Conservation (phyloP, 2,329 filamentous ascomycete genomes). For the Dactylellina cionopaga region DNA sequence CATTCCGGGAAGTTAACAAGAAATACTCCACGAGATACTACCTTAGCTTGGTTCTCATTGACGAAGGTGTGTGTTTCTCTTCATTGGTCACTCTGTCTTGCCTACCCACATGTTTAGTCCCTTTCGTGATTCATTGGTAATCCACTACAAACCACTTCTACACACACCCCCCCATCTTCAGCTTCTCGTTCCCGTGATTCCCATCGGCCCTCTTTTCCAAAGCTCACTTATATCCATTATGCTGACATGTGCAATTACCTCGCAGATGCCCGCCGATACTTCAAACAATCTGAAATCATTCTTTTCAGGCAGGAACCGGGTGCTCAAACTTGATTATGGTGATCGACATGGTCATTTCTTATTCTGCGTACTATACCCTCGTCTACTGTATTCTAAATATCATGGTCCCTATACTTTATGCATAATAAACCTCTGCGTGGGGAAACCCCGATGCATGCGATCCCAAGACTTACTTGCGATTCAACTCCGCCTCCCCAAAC, state of each 20-base stretch:
- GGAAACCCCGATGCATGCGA: slow-evolving; percentile 35
- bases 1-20: slow-evolving; percentile 99
- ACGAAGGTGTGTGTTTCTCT: slow-evolving; percentile 73
- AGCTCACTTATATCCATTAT: slow-evolving; percentile 10
- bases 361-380: slow-evolving; percentile 49
- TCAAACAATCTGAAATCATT: slow-evolving; percentile 99
- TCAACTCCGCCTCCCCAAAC: slow-evolving; percentile 27
- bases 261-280: slow-evolving; percentile 91
- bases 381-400: slow-evolving; percentile 48
- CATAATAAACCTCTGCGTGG: slow-evolving; percentile 49
- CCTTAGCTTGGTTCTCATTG: slow-evolving; percentile 91
- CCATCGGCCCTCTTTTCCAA: slow-evolving; percentile 49
- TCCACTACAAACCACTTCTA: neutral
- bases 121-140: slow-evolving; percentile 41
- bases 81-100: neutral
- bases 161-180: slow-evolving; percentile 8
- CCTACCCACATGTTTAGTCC: slow-evolving; percentile 40
- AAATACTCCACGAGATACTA: slow-evolving; percentile 99
- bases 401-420: slow-evolving; percentile 36
- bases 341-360: slow-evolving; percentile 31
- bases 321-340: slow-evolving; percentile 45
- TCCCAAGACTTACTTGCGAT: slow-evolving; percentile 14
- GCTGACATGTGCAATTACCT: slow-evolving; percentile 34
- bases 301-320: slow-evolving; percentile 78
- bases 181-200: slow-evolving; percentile 41